Evolutionary conservation across 352 stramenopile species (phyloP), one percentile per base, ranked within the genome.

Genomic region (Globisporangium paddicum): DNA sequence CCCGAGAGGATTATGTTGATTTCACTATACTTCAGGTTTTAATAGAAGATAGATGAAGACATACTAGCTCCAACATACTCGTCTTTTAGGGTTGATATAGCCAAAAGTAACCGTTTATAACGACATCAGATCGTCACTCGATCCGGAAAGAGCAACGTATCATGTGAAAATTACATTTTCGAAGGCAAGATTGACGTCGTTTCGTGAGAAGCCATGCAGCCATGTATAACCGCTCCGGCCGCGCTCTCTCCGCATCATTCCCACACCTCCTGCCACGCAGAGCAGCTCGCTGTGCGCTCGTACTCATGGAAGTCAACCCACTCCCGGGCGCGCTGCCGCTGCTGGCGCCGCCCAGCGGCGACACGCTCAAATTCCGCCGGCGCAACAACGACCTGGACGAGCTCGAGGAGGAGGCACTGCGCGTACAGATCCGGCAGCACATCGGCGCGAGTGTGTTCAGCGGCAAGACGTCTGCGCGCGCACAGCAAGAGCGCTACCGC

Each of bases 361-460:
- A 75, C 23, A 71, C 73, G 21, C 59, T 66, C 40, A 69, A 73
- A 41, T 77, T 68, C 49, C 71, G 68, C 38, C 69, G 72, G 38
- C 73, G 73, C 23, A 47, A 72, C 49, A 82, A 80, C 44, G 71
- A 75, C 19, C 71, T 82, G 25, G 71, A 82, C 44, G 73, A 82
- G 53, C 44, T 63, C 40, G 62, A 79, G 49, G 73, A 82, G 13
- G 73, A 82, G 46, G 67, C 71, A 35, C 50, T 79, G 55, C 71
- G 73, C 16, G 64, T 69, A 26, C 68, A 79, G 60, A 69, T 79
- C 42, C 73, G 73, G 25, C 71, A 82, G 62, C 71, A 79, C 55
- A 69, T 79, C 41, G 71, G 68, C 19, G 62, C 58, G 3, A 53
- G 58, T 3, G 52, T 58, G 14, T 32, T 35, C 18, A 40, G 30